Conservation (phyloP, 1,284 basidiomycete species). For the Microbotryomycetes sp. region DNA sequence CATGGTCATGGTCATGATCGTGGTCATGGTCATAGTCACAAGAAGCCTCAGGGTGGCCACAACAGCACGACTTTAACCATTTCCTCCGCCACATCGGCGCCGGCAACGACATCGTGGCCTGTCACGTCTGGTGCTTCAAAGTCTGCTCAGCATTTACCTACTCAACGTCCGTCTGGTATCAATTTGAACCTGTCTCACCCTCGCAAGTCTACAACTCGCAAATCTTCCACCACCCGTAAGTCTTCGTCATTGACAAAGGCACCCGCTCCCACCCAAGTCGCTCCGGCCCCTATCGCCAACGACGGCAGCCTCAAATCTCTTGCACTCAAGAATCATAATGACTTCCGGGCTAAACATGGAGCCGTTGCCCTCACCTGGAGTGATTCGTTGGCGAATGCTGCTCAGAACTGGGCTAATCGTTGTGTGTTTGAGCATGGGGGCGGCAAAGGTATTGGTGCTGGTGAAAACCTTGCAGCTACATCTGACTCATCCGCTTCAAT, state of each 20-base stretch:
- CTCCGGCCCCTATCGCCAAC: neutral
- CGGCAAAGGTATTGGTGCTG: constrained; percentile 1
- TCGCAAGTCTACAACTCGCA: neutral
- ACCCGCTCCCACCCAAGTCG: neutral
- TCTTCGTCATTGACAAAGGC: neutral
- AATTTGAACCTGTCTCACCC: neutral
- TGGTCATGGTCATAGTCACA: neutral
- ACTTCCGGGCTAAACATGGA: constrained; percentile 13
- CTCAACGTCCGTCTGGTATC: neutral
- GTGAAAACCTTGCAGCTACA: constrained; percentile 19
- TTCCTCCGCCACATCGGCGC: neutral
- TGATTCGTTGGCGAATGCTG: constrained; percentile 15
- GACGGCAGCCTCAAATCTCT: neutral
- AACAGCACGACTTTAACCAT: neutral
- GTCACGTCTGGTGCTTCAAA: neutral
- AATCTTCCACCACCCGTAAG: neutral
- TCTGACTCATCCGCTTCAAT: neutral
- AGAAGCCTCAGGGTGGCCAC: neutral
- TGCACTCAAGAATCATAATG: constrained; percentile 20
- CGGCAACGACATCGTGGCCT: neutral
- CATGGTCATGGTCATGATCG: neutral
- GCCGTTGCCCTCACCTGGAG: constrained; percentile 16
- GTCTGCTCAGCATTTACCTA: neutral
- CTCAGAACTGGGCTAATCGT: constrained; percentile 22
- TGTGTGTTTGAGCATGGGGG: constrained; percentile 21